Conservation (phyloP, 768 basidiomycete genomes). For the Pleurotus pulmonarius region DNA sequence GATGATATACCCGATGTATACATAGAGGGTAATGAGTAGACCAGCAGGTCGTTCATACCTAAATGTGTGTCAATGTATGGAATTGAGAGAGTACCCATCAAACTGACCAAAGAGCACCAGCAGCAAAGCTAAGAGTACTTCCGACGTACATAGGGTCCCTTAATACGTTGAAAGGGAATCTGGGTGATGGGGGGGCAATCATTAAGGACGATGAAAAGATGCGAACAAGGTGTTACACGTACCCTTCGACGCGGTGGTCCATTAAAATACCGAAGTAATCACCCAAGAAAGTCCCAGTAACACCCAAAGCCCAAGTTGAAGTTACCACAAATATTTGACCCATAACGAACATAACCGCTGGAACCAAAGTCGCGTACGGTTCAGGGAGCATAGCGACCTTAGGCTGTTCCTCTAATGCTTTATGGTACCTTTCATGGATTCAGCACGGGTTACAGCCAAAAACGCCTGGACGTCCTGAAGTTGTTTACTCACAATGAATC, state of each 20-base stretch:
- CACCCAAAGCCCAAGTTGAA: conserved; percentile 85
- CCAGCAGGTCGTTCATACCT: conserved; percentile 90
- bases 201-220: no score
- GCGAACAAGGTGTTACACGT: conserved; percentile 10
- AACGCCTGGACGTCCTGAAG: no score
- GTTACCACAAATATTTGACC: conserved; percentile 87
- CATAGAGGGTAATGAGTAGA: conserved; percentile 72
- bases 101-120: conserved; percentile 79
- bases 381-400: conserved; percentile 58
- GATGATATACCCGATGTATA: conserved; percentile 79
- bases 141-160: conserved; percentile 97
- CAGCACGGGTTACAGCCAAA: not conserved
- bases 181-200: conserved; percentile 12
- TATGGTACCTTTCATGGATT: conserved; percentile 56
- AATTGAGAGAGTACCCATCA: no score
- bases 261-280: conserved; percentile 86
- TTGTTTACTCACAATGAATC: conserved; percentile 69
- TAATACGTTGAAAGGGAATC: conserved; percentile 93
- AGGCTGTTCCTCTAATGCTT: conserved; percentile 77
- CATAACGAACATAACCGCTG: conserved; percentile 53
- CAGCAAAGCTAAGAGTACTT: conserved; percentile 86
- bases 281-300: conserved; percentile 90
- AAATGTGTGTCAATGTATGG: not conserved
- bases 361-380: conserved; percentile 58
- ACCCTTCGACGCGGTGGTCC: conserved; percentile 86